Evolutionary conservation across 208 protist genomes (phyloP), one percentile per base, ranked within the genome.

Genomic region (Leptomonas seymouri): DNA sequence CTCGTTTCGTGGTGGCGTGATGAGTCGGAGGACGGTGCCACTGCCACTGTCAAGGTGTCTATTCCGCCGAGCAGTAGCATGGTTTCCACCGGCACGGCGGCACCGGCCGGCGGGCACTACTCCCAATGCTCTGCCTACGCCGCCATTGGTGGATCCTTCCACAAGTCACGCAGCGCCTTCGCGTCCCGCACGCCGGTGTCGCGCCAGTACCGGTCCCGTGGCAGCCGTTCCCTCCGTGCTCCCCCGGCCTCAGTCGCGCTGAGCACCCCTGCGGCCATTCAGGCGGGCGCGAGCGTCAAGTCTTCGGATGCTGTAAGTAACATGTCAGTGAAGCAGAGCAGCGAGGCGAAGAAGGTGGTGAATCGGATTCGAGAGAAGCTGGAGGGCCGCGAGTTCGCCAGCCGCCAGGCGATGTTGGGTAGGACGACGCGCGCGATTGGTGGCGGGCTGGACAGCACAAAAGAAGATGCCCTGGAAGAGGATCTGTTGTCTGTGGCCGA

Each of bases 1-100:
- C 89, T 99, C 7, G 99, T 99, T 49, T 99, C 98, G 65, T 99
- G 99, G 99, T 95, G 98, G 77, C 90, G 99, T 39, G 71, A 85
- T 30, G 80, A 84, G 27, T 67, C 51, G 34, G 80, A 79, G 50
- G 71, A 76, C 25, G 54, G 25, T 8, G 63, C 53, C 11, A 70
- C 36, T n/a, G 67, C 48, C 15, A 55, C 62, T 36, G 54, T 50
- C 25, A n/a, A 30, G 16, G 55, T 46, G 20, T 67, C 67, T 18
- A 61, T 45, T 4, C 63, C 58, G 41, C 55, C 51, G 20, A 58
- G 65, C 64, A 77, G 63, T 56, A 67, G 63, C 51, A 69, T 56
- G 36, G 55, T 39, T 6, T 71, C 74, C 23, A 51, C 31, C 15
- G 67, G 14, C 7, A 45, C 57, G 36, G 41, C 55, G 6, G 55